A percentile compares a stretch with the other conserved stretches of the same genome.
Conservation (phyloP, 2,329 filamentous ascomycete genomes). For the Fusarium penzigii region DNA sequence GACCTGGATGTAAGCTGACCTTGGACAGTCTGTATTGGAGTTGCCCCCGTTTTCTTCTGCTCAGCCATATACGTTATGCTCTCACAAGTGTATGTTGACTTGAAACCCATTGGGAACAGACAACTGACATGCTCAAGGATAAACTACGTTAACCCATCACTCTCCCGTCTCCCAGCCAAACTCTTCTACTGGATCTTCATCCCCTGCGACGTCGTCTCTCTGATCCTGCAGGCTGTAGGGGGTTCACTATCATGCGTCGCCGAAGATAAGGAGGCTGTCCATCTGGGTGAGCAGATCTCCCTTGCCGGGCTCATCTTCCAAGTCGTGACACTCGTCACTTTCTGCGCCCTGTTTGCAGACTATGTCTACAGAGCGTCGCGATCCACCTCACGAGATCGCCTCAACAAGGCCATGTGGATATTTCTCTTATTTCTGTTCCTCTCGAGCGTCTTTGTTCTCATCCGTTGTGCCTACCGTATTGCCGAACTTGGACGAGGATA, state of each 20-base stretch:
- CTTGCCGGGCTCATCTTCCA: slow-evolving; percentile 54
- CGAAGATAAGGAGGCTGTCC: slow-evolving; percentile 29
- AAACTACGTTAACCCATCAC: slow-evolving; percentile 20
- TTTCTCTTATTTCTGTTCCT: slow-evolving; percentile 52
- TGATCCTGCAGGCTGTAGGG: slow-evolving; percentile 53
- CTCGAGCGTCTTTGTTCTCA: slow-evolving; percentile 56
- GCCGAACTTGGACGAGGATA: slow-evolving; percentile 60
- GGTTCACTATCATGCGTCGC: slow-evolving; percentile 46
- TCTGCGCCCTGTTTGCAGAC: slow-evolving; percentile 42
- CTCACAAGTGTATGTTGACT: slow-evolving; percentile 28
- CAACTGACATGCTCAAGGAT: slow-evolving; percentile 16
- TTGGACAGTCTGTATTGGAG: slow-evolving; percentile 32
- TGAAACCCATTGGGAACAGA: background rate
- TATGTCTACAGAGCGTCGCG: slow-evolving; percentile 39
- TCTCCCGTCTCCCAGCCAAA: slow-evolving; percentile 24
- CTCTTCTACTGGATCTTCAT: slow-evolving; percentile 31
- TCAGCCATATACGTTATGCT: slow-evolving; percentile 31
- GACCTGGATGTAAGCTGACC: slow-evolving; percentile 5
- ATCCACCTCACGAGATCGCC: slow-evolving; percentile 30
- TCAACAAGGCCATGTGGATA: slow-evolving; percentile 41
- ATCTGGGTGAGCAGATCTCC: slow-evolving; percentile 49
- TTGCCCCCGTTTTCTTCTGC: slow-evolving; percentile 33
- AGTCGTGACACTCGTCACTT: slow-evolving; percentile 48
- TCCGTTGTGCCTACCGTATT: slow-evolving; percentile 59
- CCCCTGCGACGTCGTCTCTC: slow-evolving; percentile 51